phyloP scores from a whole-genome alignment of 2,329 filamentous ascomycete genomes.

The Onygenales sp. region DNA sequence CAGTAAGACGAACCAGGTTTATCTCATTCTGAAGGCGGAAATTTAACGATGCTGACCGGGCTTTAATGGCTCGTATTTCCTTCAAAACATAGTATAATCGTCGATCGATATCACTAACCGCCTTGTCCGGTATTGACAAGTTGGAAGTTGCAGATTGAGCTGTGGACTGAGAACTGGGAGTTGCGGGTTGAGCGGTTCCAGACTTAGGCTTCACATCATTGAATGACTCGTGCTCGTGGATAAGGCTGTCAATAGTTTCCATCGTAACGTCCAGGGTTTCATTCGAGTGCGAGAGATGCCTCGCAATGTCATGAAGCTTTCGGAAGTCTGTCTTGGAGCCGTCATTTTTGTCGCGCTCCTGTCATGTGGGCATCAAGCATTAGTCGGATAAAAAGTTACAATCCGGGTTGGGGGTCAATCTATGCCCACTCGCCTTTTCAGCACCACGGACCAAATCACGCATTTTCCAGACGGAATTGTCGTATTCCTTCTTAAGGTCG shows the following conservation, averaged over 20 bases:
- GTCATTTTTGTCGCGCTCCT: background rate
- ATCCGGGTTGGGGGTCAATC: background rate
- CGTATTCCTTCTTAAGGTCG: conserved; percentile 15
- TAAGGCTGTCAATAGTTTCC: conserved; percentile 17
- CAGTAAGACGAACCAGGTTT: conserved; percentile 15
- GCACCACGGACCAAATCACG: conserved; percentile 20
- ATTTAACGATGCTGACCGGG: conserved; percentile 18
- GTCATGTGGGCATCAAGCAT: background rate
- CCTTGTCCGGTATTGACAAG: background rate
- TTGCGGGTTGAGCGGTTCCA: background rate
- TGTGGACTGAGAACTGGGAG: background rate
- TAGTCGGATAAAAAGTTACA: background rate
- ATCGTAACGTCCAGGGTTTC: conserved; percentile 24
- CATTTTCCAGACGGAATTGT: conserved; percentile 21
- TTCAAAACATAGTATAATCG: conserved; percentile 15
- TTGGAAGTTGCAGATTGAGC: background rate
- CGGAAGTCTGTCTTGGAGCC: conserved; percentile 11
- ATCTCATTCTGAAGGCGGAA: conserved; percentile 26
- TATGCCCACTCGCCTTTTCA: conserved; percentile 18
- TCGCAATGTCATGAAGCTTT: conserved; percentile 22
- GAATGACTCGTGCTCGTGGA: conserved; percentile 14
- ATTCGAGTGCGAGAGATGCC: conserved; percentile 23
- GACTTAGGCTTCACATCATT: conserved; percentile 4
- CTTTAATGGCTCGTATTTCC: conserved; percentile 19
- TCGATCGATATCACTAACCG: conserved; percentile 1